Evolutionary conservation across 2,329 filamentous ascomycete genomes (phyloP).

Genomic region (Fusarium cicatricum): DNA sequence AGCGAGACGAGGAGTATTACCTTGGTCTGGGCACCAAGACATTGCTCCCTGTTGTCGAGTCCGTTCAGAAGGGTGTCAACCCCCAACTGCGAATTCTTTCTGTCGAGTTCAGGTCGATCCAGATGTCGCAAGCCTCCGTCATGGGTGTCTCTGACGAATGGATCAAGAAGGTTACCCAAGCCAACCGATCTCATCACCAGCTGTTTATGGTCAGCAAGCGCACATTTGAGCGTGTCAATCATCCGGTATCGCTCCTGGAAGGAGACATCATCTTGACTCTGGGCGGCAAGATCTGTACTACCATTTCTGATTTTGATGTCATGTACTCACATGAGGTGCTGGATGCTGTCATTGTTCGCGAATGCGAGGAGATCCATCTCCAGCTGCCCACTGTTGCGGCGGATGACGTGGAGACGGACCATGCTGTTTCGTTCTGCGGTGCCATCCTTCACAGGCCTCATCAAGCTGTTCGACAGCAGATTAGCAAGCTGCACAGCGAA

Average conservation of each 20-base stretch:
- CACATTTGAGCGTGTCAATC: constrained; percentile 66
- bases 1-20: constrained; percentile 96
- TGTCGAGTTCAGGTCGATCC: constrained; percentile 92
- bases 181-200: constrained; percentile 92
- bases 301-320: constrained; percentile 89
- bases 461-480: constrained; percentile 96
- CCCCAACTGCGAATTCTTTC: constrained; percentile 91
- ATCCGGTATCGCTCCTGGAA: constrained; percentile 73
- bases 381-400: constrained; percentile 86
- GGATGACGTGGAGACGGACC: constrained; percentile 89
- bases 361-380: constrained; percentile 79
- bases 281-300: constrained; percentile 91
- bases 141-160: constrained; percentile 97
- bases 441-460: constrained; percentile 93
- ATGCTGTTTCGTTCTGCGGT: constrained; percentile 93
- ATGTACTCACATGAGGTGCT: constrained; percentile 92
- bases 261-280: constrained; percentile 92
- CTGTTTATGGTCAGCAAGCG: constrained; percentile 99
- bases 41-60: constrained; percentile 84
- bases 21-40: constrained; percentile 90
- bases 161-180: constrained; percentile 88
- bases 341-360: constrained; percentile 85
- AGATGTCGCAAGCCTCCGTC: constrained; percentile 95
- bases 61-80: constrained; percentile 80
- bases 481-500: constrained; percentile 94